phyloP scores from a whole-genome alignment of 176 grass and related monocot species.

The bread wheat (Triticum aestivum) region DNA sequence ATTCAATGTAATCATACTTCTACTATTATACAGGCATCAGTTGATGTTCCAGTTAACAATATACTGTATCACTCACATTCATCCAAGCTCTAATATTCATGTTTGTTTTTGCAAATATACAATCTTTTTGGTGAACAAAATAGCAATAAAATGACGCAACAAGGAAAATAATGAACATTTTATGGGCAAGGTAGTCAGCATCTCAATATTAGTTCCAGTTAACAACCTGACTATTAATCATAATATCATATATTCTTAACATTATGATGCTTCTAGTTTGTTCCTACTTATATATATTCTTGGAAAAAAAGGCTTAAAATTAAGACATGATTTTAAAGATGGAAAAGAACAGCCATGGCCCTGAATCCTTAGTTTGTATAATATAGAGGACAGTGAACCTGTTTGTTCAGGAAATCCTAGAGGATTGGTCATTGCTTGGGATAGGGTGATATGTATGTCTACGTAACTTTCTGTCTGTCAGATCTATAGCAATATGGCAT shows the following conservation, averaged over 20 bases:
- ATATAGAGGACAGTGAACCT: not conserved
- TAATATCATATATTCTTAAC: not conserved
- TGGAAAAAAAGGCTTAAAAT: not conserved
- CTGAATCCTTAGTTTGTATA: constrained; percentile 2
- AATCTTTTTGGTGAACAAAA: not conserved
- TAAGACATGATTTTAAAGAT: constrained; percentile 8
- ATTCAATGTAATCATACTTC: constrained; percentile 35
- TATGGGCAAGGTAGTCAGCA: not conserved
- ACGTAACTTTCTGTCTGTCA: not conserved
- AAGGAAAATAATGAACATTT: not conserved
- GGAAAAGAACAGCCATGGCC: constrained; percentile 13
- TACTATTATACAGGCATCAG: not conserved
- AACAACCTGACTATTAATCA: not conserved
- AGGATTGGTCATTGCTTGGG: constrained; percentile 21
- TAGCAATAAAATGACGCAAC: constrained; percentile 8
- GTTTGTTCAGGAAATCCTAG: not conserved
- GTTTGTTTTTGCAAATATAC: not conserved
- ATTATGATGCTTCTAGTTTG: not conserved
- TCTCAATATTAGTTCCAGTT: not conserved
- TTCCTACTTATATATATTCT: not conserved
- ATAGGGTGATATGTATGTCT: constrained; percentile 18
- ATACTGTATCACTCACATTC: constrained; percentile 1
- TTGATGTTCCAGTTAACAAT: not conserved
- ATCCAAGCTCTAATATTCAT: constrained; percentile 15
- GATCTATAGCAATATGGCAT: not conserved